These are phyloP conservation scores for Ophiostoma triangulosporum DNA, from an alignment of 2,329 filamentous ascomycete genomes.

Conservation along the genomic window DNA sequence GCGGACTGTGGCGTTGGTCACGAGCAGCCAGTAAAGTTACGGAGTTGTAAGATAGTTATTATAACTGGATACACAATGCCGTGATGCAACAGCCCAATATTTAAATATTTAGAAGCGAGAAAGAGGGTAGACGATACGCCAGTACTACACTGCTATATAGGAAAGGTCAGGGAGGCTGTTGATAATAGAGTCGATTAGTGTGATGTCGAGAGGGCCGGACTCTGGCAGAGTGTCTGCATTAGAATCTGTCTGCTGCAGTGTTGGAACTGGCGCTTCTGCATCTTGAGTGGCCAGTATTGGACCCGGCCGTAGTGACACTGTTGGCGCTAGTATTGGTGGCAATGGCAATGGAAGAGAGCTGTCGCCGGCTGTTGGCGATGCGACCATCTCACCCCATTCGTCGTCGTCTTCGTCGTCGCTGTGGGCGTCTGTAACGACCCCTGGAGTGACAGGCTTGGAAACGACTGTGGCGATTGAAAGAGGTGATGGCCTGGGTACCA, in stretches of 20 bases:
- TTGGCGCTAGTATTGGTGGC: background rate
- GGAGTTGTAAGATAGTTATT: too few species aligned
- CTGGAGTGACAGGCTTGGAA: background rate
- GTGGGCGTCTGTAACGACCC: background rate
- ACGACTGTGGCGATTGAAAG: background rate
- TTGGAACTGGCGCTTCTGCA: background rate
- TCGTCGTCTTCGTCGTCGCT: slow-evolving; percentile 32
- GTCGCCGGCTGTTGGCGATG: slow-evolving; percentile 20
- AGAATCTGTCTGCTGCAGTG: too few species aligned
- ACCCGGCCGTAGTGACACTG: background rate
- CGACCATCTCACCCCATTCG: slow-evolving; percentile 49
- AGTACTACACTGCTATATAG: slow-evolving; percentile 21
- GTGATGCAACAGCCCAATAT: background rate
- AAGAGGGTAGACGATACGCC: background rate
- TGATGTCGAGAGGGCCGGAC: background rate
- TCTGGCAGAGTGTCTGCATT: background rate
- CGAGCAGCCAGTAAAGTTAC: slow-evolving; percentile 6
- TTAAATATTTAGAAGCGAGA: background rate
- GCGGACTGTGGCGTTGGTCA: slow-evolving; percentile 6
- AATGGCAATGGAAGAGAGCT: background rate
- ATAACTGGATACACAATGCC: background rate
- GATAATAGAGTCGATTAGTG: background rate
- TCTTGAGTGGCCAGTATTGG: background rate
- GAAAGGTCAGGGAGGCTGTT: slow-evolving; percentile 21
- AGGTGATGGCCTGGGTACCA: background rate